These are phyloP conservation scores for Alternaria novae-zelandiae DNA, from an alignment of 2,329 filamentous ascomycete species.

Conservation along the genomic window DNA sequence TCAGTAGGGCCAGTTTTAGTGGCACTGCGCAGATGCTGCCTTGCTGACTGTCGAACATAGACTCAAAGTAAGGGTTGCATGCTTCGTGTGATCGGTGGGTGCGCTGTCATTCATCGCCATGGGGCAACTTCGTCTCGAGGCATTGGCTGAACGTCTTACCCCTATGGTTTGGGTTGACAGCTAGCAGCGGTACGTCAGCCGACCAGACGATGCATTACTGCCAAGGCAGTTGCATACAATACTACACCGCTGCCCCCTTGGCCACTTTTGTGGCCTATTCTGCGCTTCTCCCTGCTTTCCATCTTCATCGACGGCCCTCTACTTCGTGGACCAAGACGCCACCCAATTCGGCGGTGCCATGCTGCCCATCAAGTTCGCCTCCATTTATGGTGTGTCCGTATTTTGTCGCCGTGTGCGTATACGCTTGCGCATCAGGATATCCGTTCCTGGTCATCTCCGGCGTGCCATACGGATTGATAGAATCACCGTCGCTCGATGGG, in stretches of 20 bases:
- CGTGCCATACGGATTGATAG: neutral
- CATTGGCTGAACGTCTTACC: neutral
- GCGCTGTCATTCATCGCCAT: neutral
- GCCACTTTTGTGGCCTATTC: neutral
- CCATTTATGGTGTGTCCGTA: neutral
- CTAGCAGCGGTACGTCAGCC: neutral
- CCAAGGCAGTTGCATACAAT: neutral
- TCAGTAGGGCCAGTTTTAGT: neutral
- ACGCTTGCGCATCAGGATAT: neutral
- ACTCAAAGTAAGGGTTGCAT: neutral
- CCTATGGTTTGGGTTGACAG: neutral
- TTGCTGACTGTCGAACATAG: neutral
- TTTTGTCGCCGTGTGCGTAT: neutral
- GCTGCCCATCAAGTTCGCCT: slow-evolving; percentile 1
- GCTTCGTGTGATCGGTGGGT: neutral
- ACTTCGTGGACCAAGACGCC: neutral
- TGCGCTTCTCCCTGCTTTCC: neutral
- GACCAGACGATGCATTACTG: neutral
- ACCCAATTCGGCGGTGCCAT: neutral
- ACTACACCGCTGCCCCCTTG: neutral
- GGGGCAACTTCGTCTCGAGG: neutral
- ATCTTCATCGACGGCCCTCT: neutral
- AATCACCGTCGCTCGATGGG: neutral
- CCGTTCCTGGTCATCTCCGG: neutral
- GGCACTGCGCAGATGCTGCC: neutral